phyloP scores from a whole-genome alignment of 2,329 filamentous ascomycete genomes.

The Hysterium pulicare region DNA sequence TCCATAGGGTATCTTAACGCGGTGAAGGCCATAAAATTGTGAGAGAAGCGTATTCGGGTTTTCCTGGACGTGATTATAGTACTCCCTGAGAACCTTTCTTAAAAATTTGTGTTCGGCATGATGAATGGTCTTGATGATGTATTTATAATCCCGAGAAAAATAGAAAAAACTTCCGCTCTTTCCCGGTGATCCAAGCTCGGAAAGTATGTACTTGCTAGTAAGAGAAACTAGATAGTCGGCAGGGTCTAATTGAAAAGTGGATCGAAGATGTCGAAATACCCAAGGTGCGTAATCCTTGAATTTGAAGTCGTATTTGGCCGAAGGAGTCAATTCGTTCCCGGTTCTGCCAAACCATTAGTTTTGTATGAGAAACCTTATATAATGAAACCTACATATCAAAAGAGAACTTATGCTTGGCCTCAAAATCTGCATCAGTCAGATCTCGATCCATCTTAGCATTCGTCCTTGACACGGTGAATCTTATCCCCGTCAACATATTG shows the following conservation, averaged over 20 bases:
- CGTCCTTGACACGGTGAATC: conserved; percentile 90
- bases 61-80: conserved; percentile 85
- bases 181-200: conserved; percentile 91
- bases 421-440: conserved; percentile 86
- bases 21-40: conserved; percentile 94
- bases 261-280: conserved; percentile 91
- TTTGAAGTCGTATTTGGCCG: conserved; percentile 99
- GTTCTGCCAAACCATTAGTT: conserved; percentile 57
- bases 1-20: conserved; percentile 97
- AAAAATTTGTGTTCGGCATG: conserved; percentile 89
- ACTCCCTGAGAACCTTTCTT: conserved; percentile 79
- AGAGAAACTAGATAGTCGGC: conserved; percentile 98
- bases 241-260: conserved; percentile 85
- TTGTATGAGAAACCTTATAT: background rate
- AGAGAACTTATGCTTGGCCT: conserved; percentile 93
- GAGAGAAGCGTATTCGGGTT: conserved; percentile 97
- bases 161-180: conserved; percentile 99
- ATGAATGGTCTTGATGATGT: conserved; percentile 99
- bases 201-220: conserved; percentile 97
- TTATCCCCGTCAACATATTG: conserved; percentile 99
- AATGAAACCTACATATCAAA: conserved; percentile 80
- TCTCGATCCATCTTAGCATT: conserved; percentile 95
- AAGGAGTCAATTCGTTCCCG: conserved; percentile 94
- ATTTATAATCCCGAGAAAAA: conserved; percentile 98
- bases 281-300: conserved; percentile 99